Evolutionary conservation across 306 rosid genomes (phyloP), one percentile per base, ranked within the genome.

Genomic region (Trifolium repens): DNA sequence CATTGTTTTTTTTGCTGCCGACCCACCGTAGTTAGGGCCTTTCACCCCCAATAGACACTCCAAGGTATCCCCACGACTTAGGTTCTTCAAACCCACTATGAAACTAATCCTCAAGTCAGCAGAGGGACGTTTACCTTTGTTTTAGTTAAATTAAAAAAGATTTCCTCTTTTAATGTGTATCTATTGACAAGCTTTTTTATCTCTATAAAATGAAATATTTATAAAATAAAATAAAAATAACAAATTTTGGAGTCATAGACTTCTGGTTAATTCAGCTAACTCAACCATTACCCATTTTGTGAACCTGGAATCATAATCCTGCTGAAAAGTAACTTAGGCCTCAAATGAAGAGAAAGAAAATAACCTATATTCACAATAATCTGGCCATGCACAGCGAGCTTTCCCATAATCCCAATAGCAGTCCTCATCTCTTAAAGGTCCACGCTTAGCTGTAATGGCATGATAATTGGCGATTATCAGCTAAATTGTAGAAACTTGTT

Each of bases 331-430:
- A 72, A 80, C 46, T 57, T 72, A 68, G 73, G 60, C 14, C 62
- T 71, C 43, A 67, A 17, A 59, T 58, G 13, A 3, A 32, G 50
- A 78, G 76, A 52, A 65, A 80, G 27, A 66, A 79, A 77, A 72
- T 43, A 62, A 94, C 99, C 99, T 92, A 75, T 94, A 94, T 90
- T 92, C 99, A 84, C 99, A 94, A 82, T 94, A 86, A 24, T 92
- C 97, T 3, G 96, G 66, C 97, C 93, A 94, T 40, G 97, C 93
- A 88, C 99, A 94, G 49, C 99, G 96, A 78, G 99, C 99, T 82
- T 92, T 94, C 58, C 96, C 99, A 80, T 94, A 94, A 89, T 94
- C 99, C 99, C 99, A 94, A 74, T 89, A 94, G 87, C 99, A 94
- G 80, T 94, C 96, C 9, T 90, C 99, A 22, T 92, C 79, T 83